Conservation (phyloP, 2,329 filamentous ascomycete genomes). For the Microcyclosporella mali region DNA sequence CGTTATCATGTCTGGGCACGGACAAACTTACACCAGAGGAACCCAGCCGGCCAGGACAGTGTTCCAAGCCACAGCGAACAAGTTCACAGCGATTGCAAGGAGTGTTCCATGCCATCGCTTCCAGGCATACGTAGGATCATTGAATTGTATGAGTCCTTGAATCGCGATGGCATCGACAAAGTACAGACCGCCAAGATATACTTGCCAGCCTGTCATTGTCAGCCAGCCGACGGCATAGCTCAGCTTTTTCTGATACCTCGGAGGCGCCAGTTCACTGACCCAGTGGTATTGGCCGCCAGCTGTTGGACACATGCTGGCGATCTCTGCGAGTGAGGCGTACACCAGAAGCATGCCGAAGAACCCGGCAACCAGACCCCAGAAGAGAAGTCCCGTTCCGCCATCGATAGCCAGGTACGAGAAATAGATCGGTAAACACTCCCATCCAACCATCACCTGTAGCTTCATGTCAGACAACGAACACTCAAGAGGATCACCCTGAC, state of each 20-base stretch:
- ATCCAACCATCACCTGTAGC: too few species aligned
- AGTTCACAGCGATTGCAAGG: constrained; percentile 41
- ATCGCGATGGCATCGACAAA: constrained; percentile 14
- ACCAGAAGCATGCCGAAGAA: constrained; percentile 32
- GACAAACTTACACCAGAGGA: too few species aligned
- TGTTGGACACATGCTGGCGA: constrained; percentile 34
- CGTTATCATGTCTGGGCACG: too few species aligned
- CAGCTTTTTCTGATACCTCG: constrained; percentile 34
- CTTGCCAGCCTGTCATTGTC: constrained; percentile 17
- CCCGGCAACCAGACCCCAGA: constrained; percentile 32
- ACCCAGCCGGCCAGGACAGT: constrained; percentile 38
- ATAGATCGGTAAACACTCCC: too few species aligned
- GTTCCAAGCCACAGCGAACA: constrained; percentile 38
- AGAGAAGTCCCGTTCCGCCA: constrained; percentile 28
- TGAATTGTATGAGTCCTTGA: constrained; percentile 17
- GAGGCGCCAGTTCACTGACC: constrained; percentile 33
- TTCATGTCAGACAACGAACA: too few species aligned
- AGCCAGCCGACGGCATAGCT: constrained; percentile 34
- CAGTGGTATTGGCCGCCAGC: constrained; percentile 13
- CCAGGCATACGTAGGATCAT: constrained; percentile 4
- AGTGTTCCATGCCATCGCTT: constrained; percentile 45
- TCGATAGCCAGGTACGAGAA: constrained; percentile 6
- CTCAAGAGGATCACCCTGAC: too few species aligned
- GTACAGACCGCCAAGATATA: constrained; percentile 4
- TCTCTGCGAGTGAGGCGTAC: constrained; percentile 30